Conservation (phyloP, 345 rosid genomes). For the Pelargonium nanum region DNA sequence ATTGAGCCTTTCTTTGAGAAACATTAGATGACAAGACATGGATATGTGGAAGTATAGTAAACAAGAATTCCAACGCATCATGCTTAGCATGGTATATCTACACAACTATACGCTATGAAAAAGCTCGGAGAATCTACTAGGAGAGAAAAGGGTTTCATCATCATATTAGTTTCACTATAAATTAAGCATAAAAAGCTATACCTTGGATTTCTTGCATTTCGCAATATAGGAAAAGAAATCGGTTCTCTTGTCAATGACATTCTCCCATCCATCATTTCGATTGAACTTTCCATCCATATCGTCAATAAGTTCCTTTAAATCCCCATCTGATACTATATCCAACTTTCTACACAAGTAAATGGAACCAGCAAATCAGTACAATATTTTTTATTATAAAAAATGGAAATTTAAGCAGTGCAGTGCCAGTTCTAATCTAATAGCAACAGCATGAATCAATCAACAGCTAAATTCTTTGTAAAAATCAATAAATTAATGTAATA, state of each 20-base stretch:
- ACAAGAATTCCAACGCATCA: not conserved
- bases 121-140: too few species aligned
- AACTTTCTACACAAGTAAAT: not conserved
- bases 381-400: too few species aligned
- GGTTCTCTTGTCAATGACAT: not conserved
- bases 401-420: too few species aligned
- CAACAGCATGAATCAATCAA: too few species aligned
- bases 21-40: too few species aligned
- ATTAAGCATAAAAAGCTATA: not conserved
- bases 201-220: not conserved
- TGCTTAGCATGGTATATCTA: not conserved
- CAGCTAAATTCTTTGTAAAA: too few species aligned
- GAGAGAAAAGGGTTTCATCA: too few species aligned
- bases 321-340: not conserved
- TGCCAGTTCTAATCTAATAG: too few species aligned
- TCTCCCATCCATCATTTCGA: not conserved
- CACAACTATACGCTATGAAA: not conserved
- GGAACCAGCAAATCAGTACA: too few species aligned
- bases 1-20: not conserved
- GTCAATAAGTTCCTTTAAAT: not conserved
- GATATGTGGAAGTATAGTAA: not conserved
- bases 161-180: too few species aligned
- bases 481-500: too few species aligned
- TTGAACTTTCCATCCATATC: not conserved
- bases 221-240: not conserved